phyloP scores from a whole-genome alignment of 768 basidiomycete genomes.

The Trametes elegans region DNA sequence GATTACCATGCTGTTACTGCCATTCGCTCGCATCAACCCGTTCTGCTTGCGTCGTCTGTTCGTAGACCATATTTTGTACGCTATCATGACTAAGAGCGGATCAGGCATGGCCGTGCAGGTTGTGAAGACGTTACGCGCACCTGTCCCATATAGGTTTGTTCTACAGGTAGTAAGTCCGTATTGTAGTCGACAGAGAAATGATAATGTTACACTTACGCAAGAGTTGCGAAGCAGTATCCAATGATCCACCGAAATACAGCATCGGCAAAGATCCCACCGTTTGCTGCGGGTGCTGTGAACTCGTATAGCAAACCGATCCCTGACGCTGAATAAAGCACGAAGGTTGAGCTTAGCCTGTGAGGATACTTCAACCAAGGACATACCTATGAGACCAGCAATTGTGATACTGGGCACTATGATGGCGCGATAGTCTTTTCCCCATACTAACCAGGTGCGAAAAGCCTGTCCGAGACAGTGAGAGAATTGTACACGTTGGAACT shows the following conservation, averaged over 20 bases:
- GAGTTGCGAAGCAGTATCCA: neutral
- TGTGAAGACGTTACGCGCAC: no score
- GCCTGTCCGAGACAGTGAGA: neutral
- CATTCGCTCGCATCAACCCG: no score
- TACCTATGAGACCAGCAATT: neutral
- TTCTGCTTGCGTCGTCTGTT: no score
- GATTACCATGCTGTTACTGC: no score
- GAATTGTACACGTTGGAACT: no score
- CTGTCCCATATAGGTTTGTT: neutral
- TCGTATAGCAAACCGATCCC: neutral
- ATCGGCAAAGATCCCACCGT: neutral
- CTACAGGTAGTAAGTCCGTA: no score
- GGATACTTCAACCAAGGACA: neutral
- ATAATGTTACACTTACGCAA: neutral
- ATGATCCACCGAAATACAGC: neutral
- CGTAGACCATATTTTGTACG: no score
- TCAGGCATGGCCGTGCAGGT: no score
- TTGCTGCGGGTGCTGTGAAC: neutral
- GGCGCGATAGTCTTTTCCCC: neutral
- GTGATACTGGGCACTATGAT: neutral
- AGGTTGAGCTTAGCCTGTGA: neutral
- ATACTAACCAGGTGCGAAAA: neutral
- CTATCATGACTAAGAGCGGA: no score
- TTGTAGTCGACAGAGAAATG: no score
- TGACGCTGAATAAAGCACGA: no score